Conservation (phyloP, 2,329 filamentous ascomycete genomes). For the Stagonosporopsis cucurbitacearum region DNA sequence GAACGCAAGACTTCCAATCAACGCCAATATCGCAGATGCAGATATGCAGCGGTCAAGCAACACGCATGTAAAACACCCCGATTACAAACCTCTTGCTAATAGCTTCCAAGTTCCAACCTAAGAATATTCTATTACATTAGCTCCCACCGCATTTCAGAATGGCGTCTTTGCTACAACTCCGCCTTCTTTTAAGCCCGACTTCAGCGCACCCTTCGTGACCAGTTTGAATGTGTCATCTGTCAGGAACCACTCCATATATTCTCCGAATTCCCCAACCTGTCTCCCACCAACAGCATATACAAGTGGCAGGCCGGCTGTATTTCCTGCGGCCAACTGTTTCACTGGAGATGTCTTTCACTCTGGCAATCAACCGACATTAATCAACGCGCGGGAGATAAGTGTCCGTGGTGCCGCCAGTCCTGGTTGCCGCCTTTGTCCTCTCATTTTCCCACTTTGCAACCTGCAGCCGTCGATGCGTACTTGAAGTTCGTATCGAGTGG, state of each 20-base stretch:
- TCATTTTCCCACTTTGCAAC: not conserved
- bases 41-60: no score
- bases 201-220: not conserved
- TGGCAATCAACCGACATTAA: not conserved
- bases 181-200: not conserved
- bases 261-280: no score
- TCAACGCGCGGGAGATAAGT: not conserved
- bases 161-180: not conserved
- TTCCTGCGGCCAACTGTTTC: not conserved
- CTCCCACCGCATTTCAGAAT: not conserved
- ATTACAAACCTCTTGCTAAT: not conserved
- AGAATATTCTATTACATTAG: not conserved
- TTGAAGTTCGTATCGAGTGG: not conserved
- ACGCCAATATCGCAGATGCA: no score
- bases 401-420: not conserved
- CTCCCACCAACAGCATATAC: not conserved
- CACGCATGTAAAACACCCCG: no score
- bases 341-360: not conserved
- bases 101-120: not conserved
- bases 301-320: not conserved
- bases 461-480: not conserved
- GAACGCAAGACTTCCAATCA: no score
- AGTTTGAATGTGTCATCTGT: not conserved
- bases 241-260: not conserved
- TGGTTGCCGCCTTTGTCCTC: not conserved